Evolutionary conservation across 2,329 filamentous ascomycete genomes (phyloP), one percentile per base, ranked within the genome.

Genomic region (Phaeoacremonium minimum): DNA sequence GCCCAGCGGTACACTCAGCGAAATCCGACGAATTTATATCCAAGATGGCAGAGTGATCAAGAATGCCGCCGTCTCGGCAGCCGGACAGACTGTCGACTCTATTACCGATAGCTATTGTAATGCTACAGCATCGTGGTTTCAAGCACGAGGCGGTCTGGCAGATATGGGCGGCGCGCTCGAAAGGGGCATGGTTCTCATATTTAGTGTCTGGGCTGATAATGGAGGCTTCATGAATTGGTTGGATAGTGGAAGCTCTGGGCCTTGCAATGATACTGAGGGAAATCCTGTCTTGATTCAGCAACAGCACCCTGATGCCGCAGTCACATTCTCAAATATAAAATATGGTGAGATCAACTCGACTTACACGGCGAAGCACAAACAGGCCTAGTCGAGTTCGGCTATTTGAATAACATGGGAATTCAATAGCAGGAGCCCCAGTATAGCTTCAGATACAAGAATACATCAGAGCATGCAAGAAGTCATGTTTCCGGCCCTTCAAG

Each of bases 171-270:
- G 63, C 15, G 60, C 70, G 1, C 51, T 75, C 37, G 54, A 48
- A 15, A 58, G 69, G 12, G 71, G 67, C 32, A 75, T 75, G 72
- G 72, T 75, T 3, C 57, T 76, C 17, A 63, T 66, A 11, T 63
- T 79, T 45, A 67, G 64, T 49, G 65, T 80, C 43, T 79, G 75
- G 75, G 73, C 72, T 57, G 72, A 76, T 41, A 58, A 65, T 11
- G 50, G 61, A 11, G 64, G 64, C 30, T 71, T 65, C 42, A 79
- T 80, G 75, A 64, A 68, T 30, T 80, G 75, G 75, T 61, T 80
- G 8, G 74, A 80, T 46, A 56, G 62, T 35, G 60, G 65, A 6
- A 59, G 56, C 22, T 55, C 67, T 4, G 77, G 77, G 0, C 75
- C 75, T 17, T 81, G 77, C 52, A 68, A 63, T 43, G 58, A 58